Evolutionary conservation across 106 monocot genomes (phyloP), one percentile per base, ranked within the genome.

Genomic region (Dendrobium huoshanense): DNA sequence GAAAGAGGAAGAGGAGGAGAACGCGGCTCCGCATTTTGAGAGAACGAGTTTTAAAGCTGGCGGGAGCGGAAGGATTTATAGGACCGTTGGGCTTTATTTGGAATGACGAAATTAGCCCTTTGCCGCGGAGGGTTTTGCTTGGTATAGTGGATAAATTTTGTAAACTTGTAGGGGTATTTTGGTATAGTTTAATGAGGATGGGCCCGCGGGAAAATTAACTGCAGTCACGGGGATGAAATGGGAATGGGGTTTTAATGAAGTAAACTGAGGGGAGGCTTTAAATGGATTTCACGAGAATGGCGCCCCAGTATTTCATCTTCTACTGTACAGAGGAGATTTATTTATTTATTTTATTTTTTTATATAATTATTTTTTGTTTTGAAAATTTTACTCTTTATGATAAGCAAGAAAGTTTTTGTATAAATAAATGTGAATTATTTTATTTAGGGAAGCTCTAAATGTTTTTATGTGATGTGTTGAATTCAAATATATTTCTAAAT

Each of bases 261-360:
- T 41, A 37, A 42, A 73, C 13, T 42, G 18, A 41, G 25, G 73
- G 27, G 1, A n/a, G 15, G 20, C 72, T 43, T 75, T 75, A 75
- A 75, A 75, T 75, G 74, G 43, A 41, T 76, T 24, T 76, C 76
- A 76, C 76, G 76, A 49, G 76, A 76, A 44, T 20, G 41, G 7
- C 43, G 74, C 41, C 18, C 1, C 1, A 19, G 17, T 27, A 43
- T 73, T 70, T 70, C 68, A 33, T 29, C 7, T 31, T 70, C 15
- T 70, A 8, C 18, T 20, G n/a, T 37, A 61, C 64, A 6, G 9
- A n/a, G 25, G 24, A 0, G 5, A 8, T 64, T 64, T 24, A 9
- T 51, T 51, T 51, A 37, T 37, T 37, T 37, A 37, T 37, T 37
- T 45, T 45, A 45, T 45, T 8, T 45, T 45, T 7, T 45, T 7